Percentiles rank a stretch among this genome's conserved stretches.
Conservation (phyloP, 805 yeast genomes). For the Candida glaebosa region DNA sequence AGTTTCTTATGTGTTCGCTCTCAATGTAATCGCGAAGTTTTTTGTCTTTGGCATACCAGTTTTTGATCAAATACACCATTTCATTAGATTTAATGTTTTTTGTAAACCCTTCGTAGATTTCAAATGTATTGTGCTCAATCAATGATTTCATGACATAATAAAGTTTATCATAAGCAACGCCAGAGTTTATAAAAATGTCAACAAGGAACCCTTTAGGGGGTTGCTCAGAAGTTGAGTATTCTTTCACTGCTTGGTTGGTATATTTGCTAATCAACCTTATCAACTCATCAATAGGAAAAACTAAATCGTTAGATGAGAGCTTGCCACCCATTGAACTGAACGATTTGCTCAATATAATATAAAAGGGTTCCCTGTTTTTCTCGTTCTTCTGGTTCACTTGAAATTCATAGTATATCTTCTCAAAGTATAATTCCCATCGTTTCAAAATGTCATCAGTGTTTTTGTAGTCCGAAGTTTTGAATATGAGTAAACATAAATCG, state of each 20-base stretch:
- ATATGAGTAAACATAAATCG: slow-evolving; percentile 73
- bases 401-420: slow-evolving; percentile 40
- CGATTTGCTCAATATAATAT: slow-evolving; percentile 32
- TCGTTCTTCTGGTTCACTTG: slow-evolving; percentile 14
- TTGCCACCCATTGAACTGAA: slow-evolving; percentile 57
- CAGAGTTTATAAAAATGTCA: slow-evolving; percentile 61
- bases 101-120: slow-evolving; percentile 46
- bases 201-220: slow-evolving; percentile 54
- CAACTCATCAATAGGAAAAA: slow-evolving; percentile 74
- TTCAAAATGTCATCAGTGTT: slow-evolving; percentile 77
- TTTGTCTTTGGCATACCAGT: slow-evolving; percentile 66
- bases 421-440: slow-evolving; percentile 76
- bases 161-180: slow-evolving; percentile 60
- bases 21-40: slow-evolving; percentile 56
- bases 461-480: slow-evolving; percentile 81
- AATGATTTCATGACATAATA: slow-evolving; percentile 62
- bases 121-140: slow-evolving; percentile 56
- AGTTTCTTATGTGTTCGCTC: slow-evolving; percentile 39
- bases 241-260: slow-evolving; percentile 38
- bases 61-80: slow-evolving; percentile 59
- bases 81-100: slow-evolving; percentile 42
- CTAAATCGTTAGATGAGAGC: slow-evolving; percentile 64
- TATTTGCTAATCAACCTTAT: slow-evolving; percentile 62
- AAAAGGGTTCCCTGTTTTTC: slow-evolving; percentile 33
- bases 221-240: slow-evolving; percentile 26